Evolutionary conservation across 179 eudicot species (phyloP), one percentile per base, ranked within the genome.

Genomic region (Amaranthus tricolor): DNA sequence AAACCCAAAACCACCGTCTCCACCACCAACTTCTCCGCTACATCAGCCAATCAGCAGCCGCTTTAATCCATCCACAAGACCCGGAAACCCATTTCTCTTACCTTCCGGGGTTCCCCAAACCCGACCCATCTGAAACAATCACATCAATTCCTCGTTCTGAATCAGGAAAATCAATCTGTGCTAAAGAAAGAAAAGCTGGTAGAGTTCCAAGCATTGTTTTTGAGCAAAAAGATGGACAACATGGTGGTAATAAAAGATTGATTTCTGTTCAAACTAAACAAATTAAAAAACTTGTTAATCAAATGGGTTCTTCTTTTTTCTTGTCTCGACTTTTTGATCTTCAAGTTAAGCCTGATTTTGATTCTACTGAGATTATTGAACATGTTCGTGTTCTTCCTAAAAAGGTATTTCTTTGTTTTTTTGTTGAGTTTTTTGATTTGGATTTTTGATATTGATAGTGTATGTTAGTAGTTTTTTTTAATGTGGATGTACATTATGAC

Each of bases 211-310:
- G 91, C 80, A 94, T 94, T 16, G 82, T 94, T 9, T 94, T 94
- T 70, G 98, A 94, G 83, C 96, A 91, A 71, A 88, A 90, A 71
- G 97, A 94, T 58, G 97, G 97, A n/a, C 90, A 94, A 73, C 83
- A 87, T 77, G 98, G 98, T 2, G 98, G 97, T n/a, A 94, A 92
- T 72, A 92, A 92, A 73, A 83, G 97, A 40, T 86, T 94, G 76
- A 85, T 92, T 55, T 92, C 98, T 1, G 96, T 94, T 9, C 85
- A 87, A 49, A 80, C 49, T n/a, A 89, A 89, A 68, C 98, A 94
- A 88, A 89, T 94, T 58, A 89, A 83, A 87, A 92, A 92, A 82
- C 94, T 94, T 13, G 93, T 92, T 13, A 80, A 72, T 62, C 89
- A 85, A 16, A 45, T 86, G 49, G 97, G 97, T 0, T 77, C 74